These are phyloP conservation scores for Sechiopsis laciniata DNA, from an alignment of 306 rosid species.

Conservation along the genomic window DNA sequence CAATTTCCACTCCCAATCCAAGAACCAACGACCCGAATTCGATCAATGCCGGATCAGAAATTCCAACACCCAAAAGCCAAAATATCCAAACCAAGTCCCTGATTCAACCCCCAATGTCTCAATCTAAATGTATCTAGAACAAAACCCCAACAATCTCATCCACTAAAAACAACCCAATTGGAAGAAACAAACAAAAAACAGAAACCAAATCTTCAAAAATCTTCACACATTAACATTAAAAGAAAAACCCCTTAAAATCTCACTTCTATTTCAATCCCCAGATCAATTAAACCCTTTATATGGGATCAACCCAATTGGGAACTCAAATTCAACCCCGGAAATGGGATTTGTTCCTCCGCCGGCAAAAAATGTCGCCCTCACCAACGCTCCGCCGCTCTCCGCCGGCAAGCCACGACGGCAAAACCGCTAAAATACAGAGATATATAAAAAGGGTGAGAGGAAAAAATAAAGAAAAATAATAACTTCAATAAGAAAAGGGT, in stretches of 20 bases:
- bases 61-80: constrained; percentile 8
- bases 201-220: background rate
- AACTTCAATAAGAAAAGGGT: constrained; percentile 22
- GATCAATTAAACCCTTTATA: constrained; percentile 1
- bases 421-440: background rate
- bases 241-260: background rate
- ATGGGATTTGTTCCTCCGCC: background rate
- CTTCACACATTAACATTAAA: constrained; percentile 21
- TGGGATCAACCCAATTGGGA: constrained; percentile 11
- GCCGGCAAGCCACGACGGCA: constrained; percentile 12
- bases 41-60: constrained; percentile 40
- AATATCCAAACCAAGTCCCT: too few species aligned
- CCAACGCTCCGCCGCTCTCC: background rate
- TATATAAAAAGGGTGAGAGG: background rate
- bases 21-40: constrained; percentile 21
- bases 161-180: constrained; percentile 8
- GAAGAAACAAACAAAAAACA: background rate
- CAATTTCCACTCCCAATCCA: constrained; percentile 11
- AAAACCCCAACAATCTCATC: background rate
- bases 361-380: constrained; percentile 3
- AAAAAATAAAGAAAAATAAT: background rate
- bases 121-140: background rate
- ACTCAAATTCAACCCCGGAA: constrained; percentile 7
- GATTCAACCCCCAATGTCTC: too few species aligned
- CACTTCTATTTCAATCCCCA: background rate